Percentiles rank a stretch among this genome's conserved stretches.
These are phyloP conservation scores for Rhizopus sp. DNA, from an alignment of 371 early-diverging fungal species.

Conservation along the genomic window DNA sequence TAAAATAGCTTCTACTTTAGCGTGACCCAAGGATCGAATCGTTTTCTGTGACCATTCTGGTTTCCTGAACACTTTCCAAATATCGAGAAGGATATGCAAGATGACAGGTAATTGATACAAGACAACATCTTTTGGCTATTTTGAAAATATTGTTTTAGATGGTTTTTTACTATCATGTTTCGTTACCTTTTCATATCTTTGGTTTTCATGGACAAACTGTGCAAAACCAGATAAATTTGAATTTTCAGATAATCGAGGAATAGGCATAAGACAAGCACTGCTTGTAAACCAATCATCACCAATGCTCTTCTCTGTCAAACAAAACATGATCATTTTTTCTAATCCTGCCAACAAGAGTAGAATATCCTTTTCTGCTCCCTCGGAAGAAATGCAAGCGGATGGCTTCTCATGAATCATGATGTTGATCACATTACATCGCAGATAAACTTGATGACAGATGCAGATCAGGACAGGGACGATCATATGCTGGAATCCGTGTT, in stretches of 20 bases:
- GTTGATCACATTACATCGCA: slow-evolving; percentile 43
- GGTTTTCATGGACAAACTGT: slow-evolving; percentile 32
- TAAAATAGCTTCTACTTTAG: slow-evolving; percentile 45
- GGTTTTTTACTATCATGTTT: not conserved
- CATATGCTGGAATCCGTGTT: slow-evolving; percentile 60
- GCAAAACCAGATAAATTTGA: slow-evolving; percentile 35
- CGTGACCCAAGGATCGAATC: slow-evolving; percentile 28
- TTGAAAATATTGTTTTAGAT: not conserved
- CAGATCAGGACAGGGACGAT: slow-evolving; percentile 65
- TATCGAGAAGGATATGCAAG: slow-evolving; percentile 51
- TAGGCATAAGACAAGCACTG: slow-evolving; percentile 15
- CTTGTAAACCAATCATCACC: slow-evolving; percentile 38
- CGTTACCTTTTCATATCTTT: slow-evolving; percentile 25
- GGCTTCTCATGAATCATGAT: slow-evolving; percentile 37
- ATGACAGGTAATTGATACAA: slow-evolving; percentile 58
- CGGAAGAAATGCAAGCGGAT: not conserved
- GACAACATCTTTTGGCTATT: slow-evolving; percentile 49
- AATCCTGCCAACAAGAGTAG: slow-evolving; percentile 64
- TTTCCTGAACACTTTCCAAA: slow-evolving; percentile 54
- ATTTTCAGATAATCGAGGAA: slow-evolving; percentile 19
- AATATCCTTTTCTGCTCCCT: slow-evolving; percentile 54
- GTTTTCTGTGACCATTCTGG: slow-evolving; percentile 29
- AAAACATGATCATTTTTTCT: slow-evolving; percentile 64
- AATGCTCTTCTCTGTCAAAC: slow-evolving; percentile 52
- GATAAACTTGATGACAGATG: slow-evolving; percentile 63